Percentiles rank a stretch among this genome's conserved stretches.
phyloP scores from a whole-genome alignment of 2,329 filamentous ascomycete species.

The Alternaria sp. region DNA sequence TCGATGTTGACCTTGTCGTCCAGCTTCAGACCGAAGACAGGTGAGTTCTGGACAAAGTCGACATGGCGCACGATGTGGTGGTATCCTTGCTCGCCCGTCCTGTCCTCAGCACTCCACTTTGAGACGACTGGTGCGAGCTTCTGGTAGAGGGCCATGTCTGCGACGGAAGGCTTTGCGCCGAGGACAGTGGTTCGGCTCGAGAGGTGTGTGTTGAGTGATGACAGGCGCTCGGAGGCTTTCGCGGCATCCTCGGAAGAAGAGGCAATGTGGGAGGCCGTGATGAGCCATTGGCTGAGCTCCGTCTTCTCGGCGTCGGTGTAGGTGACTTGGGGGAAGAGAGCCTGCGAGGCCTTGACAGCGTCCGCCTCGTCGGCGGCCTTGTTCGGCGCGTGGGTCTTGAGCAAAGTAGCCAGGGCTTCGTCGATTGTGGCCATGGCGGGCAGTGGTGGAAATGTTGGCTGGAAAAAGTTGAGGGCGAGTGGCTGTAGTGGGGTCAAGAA shows the following conservation, averaged over 20 bases:
- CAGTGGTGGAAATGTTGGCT: constrained; percentile 26
- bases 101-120: constrained; percentile 82
- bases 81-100: constrained; percentile 86
- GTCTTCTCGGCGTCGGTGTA: constrained; percentile 83
- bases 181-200: constrained; percentile 88
- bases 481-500: constrained; percentile 48
- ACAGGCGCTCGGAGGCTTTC: constrained; percentile 70
- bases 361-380: constrained; percentile 50
- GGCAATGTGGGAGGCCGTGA: constrained; percentile 75
- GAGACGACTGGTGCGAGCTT: constrained; percentile 78
- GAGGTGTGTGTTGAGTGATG: constrained; percentile 84
- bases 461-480: constrained; percentile 44
- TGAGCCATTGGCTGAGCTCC: constrained; percentile 89
- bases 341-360: constrained; percentile 59
- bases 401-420: constrained; percentile 46
- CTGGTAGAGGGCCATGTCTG: constrained; percentile 84
- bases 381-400: constrained; percentile 51
- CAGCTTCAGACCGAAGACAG: constrained; percentile 73
- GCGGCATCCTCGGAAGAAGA: constrained; percentile 64
- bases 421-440: constrained; percentile 51
- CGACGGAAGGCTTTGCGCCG: constrained; percentile 86
- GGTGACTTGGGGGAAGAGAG: constrained; percentile 72
- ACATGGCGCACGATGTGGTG: constrained; percentile 91
- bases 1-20: constrained; percentile 82
- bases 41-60: constrained; percentile 93